Evolutionary conservation across 2,329 filamentous ascomycete species (phyloP).

Genomic region (Tolypocladium album): DNA sequence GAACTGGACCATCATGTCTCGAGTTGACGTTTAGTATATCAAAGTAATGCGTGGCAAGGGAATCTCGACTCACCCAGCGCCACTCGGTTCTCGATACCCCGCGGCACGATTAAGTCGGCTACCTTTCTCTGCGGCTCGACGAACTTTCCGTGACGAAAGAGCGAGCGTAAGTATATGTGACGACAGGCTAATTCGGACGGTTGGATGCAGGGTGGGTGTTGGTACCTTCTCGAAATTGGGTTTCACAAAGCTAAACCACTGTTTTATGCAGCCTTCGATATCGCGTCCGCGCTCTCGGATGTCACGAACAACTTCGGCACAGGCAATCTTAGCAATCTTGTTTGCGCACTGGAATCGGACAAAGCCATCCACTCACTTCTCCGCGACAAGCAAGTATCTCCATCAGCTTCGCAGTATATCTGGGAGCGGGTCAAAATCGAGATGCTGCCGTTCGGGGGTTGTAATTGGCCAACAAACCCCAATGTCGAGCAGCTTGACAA

Average conservation of each 20-base stretch:
- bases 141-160: slow-evolving; percentile 35
- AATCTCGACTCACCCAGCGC: slow-evolving; percentile 55
- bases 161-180: neutral
- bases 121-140: slow-evolving; percentile 87
- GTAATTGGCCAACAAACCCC: slow-evolving; percentile 42
- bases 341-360: neutral
- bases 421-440: slow-evolving; percentile 14
- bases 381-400: slow-evolving; percentile 83
- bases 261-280: slow-evolving; percentile 92
- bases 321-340: neutral
- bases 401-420: slow-evolving; percentile 96
- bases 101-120: slow-evolving; percentile 89
- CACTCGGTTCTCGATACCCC: slow-evolving; percentile 88
- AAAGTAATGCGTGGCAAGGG: neutral
- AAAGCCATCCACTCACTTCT: slow-evolving; percentile 51
- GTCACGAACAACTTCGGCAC: slow-evolving; percentile 61
- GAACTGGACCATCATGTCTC: slow-evolving; percentile 87
- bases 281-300: slow-evolving; percentile 82
- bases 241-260: slow-evolving; percentile 95
- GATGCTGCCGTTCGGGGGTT: too few relatives aligned
- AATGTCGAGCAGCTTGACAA: slow-evolving; percentile 82
- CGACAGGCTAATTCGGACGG: neutral
- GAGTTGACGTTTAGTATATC: neutral
- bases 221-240: slow-evolving; percentile 77
- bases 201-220: neutral